These are phyloP conservation scores for Tardiomyces blankii DNA, from an alignment of 1,139 yeast species.

Conservation along the genomic window DNA sequence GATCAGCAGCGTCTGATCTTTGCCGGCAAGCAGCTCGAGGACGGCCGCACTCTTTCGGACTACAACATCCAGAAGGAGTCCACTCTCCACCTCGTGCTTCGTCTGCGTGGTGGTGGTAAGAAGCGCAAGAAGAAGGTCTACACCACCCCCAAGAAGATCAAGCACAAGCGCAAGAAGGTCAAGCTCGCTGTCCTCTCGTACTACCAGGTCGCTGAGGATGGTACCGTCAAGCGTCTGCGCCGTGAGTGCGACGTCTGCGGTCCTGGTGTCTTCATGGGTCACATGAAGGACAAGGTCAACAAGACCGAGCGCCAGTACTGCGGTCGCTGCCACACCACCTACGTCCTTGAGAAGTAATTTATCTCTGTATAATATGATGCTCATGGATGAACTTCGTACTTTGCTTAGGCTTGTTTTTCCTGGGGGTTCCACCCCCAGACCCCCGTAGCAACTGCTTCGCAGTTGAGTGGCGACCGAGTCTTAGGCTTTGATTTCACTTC, in stretches of 20 bases:
- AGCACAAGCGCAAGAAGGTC: slow-evolving; percentile 99
- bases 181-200: slow-evolving; percentile 98
- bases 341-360: slow-evolving; percentile 1
- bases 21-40: slow-evolving; percentile 82
- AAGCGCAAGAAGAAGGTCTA: slow-evolving; percentile 99
- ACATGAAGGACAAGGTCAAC: slow-evolving; percentile 93
- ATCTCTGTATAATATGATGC: background rate
- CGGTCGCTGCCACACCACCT: slow-evolving; percentile 98
- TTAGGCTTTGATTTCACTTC: too few relatives aligned
- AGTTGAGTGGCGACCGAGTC: too few relatives aligned
- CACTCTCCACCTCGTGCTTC: slow-evolving; percentile 58
- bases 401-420: too few relatives aligned
- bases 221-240: slow-evolving; percentile 97
- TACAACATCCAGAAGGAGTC: slow-evolving; percentile 74
- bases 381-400: too few relatives aligned
- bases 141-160: slow-evolving; percentile 99
- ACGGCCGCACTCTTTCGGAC: slow-evolving; percentile 71
- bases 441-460: too few relatives aligned
- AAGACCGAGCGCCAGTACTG: slow-evolving; percentile 99
- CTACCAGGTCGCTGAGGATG: slow-evolving; percentile 99
- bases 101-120: slow-evolving; percentile 82
- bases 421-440: too few relatives aligned
- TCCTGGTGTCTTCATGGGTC: slow-evolving; percentile 99
- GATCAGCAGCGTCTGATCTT: slow-evolving; percentile 98
- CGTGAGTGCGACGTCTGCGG: slow-evolving; percentile 98